Evolutionary conservation across 169 alveolate genomes (phyloP), one percentile per base, ranked within the genome.

Genomic region (Eimeria mitis): DNA sequence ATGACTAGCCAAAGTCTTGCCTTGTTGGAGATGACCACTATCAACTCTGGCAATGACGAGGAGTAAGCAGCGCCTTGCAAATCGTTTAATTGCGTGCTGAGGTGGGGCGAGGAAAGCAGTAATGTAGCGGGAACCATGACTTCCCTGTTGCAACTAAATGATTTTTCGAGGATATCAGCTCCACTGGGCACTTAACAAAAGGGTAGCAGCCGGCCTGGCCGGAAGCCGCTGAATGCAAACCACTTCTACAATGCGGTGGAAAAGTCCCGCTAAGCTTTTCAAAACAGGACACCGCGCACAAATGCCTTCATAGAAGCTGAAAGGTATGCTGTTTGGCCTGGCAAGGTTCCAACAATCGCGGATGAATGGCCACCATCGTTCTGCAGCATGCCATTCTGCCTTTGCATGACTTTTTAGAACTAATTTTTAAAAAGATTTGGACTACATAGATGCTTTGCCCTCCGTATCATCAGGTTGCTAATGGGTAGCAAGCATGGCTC

Each of bases 1-100:
- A 61, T 87, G 81, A 63, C 92, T 23, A 59, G 25, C 61, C 92
- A 87, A 87, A 87, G 92, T 49, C 92, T 87, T 63, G 92, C 52
- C 34, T 83, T 87, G 6, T 28, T 87, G 63, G 81, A 87, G 31
- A 87, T 87, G 92, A 87, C 92, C 16, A 71, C 81, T 37, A n/a
- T 87, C 59, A 59, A 63, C 83, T 63, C 92, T 25, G 23, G 14
- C 76, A 23, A 34, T 23, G 81, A 31, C 28, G 44, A 5, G 79
- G 56, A 54, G 63, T 87, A 87, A 61, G 49, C 92, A 83, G 52
- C 34, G 59, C 9, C 76, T n/a, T 56, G 25, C 37, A 14, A 23
- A 34, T 37, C 31, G 47, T 49, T 28, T n/a, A 34, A 61, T n/a
- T 78, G 88, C 49, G 34, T 47, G 7, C 37, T 47, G 37, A 76